Conservation (phyloP, 2,329 filamentous ascomycete genomes). For the Triangularia setosa region DNA sequence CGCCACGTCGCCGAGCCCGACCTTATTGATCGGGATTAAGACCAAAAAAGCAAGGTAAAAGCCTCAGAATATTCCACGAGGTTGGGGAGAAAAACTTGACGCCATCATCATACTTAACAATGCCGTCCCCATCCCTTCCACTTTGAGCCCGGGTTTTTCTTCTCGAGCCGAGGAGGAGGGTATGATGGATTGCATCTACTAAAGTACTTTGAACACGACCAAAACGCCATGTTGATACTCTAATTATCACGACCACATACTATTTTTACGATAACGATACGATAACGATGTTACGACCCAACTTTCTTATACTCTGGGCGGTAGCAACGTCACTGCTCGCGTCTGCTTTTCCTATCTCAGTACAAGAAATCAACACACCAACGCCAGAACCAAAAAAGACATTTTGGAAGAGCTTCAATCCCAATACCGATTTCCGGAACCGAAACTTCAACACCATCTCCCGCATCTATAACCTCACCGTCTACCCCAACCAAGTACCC, state of each 20-base stretch:
- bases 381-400: neutral
- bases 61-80: slow-evolving; percentile 5
- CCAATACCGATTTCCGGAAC: slow-evolving; percentile 10
- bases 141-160: neutral
- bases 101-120: neutral
- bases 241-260: neutral
- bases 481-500: slow-evolving; percentile 37
- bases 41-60: slow-evolving; percentile 1
- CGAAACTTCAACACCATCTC: slow-evolving; percentile 37
- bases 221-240: neutral
- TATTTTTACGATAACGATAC: neutral
- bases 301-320: neutral
- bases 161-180: neutral
- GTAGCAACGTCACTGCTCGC: neutral
- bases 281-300: slow-evolving; percentile 4
- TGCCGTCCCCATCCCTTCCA: neutral
- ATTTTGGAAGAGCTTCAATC: slow-evolving; percentile 1
- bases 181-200: neutral
- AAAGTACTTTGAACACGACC: neutral
- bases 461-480: slow-evolving; percentile 38
- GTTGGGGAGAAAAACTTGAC: slow-evolving; percentile 5
- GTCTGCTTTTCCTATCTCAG: neutral
- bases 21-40: slow-evolving; percentile 6
- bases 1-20: slow-evolving; percentile 21
- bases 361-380: neutral